Percentiles rank a stretch among this genome's conserved stretches.
Evolutionary conservation across 1,139 yeast species (phyloP).

Genomic region (Pichia sp.): DNA sequence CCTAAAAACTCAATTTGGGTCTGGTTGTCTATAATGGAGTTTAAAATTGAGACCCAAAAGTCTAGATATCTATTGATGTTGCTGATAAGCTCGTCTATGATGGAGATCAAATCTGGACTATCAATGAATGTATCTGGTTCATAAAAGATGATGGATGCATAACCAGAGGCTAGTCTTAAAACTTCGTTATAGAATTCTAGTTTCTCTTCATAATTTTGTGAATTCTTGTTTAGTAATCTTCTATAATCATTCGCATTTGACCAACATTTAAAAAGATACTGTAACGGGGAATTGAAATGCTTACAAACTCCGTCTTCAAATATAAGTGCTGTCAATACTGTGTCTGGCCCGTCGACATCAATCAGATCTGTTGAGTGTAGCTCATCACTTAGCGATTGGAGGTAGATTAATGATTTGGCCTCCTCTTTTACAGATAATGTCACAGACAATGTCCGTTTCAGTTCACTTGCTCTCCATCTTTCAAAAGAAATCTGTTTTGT

Average conservation of each 20-base stretch:
- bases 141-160: constrained; percentile 66
- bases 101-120: constrained; percentile 36
- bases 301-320: constrained; percentile 46
- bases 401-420: constrained; percentile 26
- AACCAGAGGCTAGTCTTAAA: constrained; percentile 54
- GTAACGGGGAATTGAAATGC: constrained; percentile 36
- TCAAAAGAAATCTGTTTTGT: constrained; percentile 15
- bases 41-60: constrained; percentile 55
- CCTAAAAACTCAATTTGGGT: constrained; percentile 56
- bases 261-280: constrained; percentile 46
- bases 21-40: constrained; percentile 63
- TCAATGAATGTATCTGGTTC: constrained; percentile 61
- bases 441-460: constrained; percentile 42
- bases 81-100: constrained; percentile 46
- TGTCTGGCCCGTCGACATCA: constrained; percentile 34
- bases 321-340: constrained; percentile 50
- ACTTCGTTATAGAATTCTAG: constrained; percentile 43
- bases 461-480: constrained; percentile 32
- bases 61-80: constrained; percentile 43
- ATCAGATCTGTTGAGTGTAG: constrained; percentile 16
- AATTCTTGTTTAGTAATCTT: constrained; percentile 36
- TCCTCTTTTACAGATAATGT: constrained; percentile 30
- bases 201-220: constrained; percentile 35
- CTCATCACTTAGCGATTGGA: constrained; percentile 38
- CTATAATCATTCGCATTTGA: constrained; percentile 36